A percentile compares a stretch with the other conserved stretches of the same genome.
These are phyloP conservation scores for Microascus cirrosus DNA, from an alignment of 2,329 filamentous ascomycete genomes.

Conservation along the genomic window DNA sequence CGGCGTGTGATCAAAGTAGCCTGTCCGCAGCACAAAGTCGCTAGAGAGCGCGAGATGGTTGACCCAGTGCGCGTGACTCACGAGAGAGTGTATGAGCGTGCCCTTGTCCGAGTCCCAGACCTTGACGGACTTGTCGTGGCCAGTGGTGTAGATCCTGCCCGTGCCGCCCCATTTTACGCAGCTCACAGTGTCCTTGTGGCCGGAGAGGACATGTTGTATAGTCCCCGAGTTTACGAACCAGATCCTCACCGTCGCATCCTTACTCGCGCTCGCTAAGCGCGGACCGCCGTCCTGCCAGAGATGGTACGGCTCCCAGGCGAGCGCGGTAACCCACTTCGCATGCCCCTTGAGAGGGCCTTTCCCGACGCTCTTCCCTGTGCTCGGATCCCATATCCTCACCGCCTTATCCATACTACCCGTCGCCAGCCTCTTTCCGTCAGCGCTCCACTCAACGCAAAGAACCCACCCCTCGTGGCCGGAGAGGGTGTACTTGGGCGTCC, in stretches of 20 bases:
- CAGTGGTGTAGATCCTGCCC: conserved; percentile 71
- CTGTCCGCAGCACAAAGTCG: conserved; percentile 78
- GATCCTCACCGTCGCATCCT: conserved; percentile 78
- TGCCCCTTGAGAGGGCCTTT: conserved; percentile 67
- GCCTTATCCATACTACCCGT: conserved; percentile 91
- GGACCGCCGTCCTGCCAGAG: conserved; percentile 63
- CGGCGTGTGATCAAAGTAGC: conserved; percentile 71
- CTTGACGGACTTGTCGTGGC: conserved; percentile 86
- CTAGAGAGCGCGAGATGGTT: conserved; percentile 92
- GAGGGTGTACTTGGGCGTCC: conserved; percentile 75
- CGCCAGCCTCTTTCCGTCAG: conserved; percentile 69
- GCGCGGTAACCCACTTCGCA: conserved; percentile 75
- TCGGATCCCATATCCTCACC: conserved; percentile 80
- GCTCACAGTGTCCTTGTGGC: conserved; percentile 80
- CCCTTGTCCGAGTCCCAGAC: conserved; percentile 79
- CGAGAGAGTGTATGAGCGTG: conserved; percentile 67
- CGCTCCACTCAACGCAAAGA: conserved; percentile 75
- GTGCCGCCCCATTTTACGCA: conserved; percentile 94
- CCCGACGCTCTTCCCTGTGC: conserved; percentile 64
- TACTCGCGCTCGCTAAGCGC: conserved; percentile 75
- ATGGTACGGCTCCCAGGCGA: conserved; percentile 93
- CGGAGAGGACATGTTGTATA: conserved; percentile 73
- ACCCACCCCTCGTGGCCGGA: conserved; percentile 89
- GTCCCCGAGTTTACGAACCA: conserved; percentile 73
- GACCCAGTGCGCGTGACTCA: conserved; percentile 83